phyloP scores from a whole-genome alignment of 2,329 filamentous ascomycete genomes.

The Ophiognomonia clavigignenti-juglandacearum region DNA sequence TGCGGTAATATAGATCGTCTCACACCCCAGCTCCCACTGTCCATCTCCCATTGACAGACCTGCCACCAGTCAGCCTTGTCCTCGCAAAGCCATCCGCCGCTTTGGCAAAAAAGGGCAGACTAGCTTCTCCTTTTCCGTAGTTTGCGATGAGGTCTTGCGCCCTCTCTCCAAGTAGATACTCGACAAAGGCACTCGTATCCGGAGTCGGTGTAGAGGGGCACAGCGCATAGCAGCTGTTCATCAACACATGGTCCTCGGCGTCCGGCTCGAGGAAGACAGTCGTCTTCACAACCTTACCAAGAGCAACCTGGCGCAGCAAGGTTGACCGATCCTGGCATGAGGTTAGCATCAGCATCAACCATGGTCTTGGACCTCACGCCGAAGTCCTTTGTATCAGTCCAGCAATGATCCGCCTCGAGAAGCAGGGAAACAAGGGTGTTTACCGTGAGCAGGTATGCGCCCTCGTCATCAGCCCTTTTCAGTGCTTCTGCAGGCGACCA shows the following conservation, averaged over 20 bases:
- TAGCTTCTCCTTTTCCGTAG: neutral
- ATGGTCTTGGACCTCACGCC: too few relatives aligned
- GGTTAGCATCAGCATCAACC: too few relatives aligned
- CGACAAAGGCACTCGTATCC: slow-evolving; percentile 3
- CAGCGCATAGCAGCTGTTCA: slow-evolving; percentile 13
- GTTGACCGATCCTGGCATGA: slow-evolving; percentile 15
- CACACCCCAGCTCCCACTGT: neutral
- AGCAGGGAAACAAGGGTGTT: too few relatives aligned
- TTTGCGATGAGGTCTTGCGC: neutral
- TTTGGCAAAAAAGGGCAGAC: slow-evolving; percentile 2
- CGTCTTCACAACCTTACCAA: slow-evolving; percentile 1
- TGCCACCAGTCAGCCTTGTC: neutral
- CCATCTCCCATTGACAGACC: neutral
- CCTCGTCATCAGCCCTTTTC: slow-evolving; percentile 1
- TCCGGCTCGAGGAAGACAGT: slow-evolving; percentile 12
- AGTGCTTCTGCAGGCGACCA: slow-evolving; percentile 11
- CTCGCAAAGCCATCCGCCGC: slow-evolving; percentile 2
- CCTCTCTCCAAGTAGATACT: slow-evolving; percentile 1
- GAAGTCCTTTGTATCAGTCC: too few relatives aligned
- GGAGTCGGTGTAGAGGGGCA: neutral
- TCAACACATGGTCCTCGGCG: slow-evolving; percentile 3
- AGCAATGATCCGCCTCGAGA: too few relatives aligned
- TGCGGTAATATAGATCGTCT: neutral
- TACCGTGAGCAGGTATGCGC: slow-evolving; percentile 14
- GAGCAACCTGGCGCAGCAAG: slow-evolving; percentile 11